Conservation (phyloP, 129 eudicot species). For the Silybum marianum region DNA sequence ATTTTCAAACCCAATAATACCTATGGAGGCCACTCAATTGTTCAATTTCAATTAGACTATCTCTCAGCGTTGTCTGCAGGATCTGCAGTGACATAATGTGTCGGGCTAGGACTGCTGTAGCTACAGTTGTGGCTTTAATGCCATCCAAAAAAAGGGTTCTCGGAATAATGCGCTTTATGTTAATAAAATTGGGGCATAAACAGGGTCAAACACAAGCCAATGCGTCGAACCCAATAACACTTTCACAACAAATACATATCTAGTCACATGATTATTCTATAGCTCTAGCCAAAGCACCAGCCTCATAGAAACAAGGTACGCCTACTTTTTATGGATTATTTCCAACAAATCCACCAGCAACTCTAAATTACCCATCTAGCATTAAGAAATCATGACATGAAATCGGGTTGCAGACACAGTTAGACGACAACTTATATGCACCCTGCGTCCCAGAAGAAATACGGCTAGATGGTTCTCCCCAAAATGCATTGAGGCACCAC, state of each 20-base stretch:
- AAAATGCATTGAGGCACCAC: background rate
- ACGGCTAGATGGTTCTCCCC: background rate
- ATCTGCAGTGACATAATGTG: background rate
- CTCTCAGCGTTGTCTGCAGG: background rate
- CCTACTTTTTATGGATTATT: background rate
- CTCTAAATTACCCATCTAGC: background rate
- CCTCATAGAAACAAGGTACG: background rate
- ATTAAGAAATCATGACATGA: background rate
- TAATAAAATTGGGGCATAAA: background rate
- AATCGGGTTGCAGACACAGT: background rate
- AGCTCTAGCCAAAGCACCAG: background rate
- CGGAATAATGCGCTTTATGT: background rate
- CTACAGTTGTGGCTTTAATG: background rate
- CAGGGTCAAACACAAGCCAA: background rate
- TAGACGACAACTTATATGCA: background rate
- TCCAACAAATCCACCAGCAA: background rate
- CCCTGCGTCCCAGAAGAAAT: background rate
- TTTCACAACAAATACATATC: background rate
- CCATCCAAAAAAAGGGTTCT: background rate
- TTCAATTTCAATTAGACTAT: background rate
- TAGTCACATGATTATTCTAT: background rate
- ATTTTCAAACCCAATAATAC: conserved; percentile 1
- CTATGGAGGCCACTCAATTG: conserved; percentile 7
- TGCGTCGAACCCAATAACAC: background rate
- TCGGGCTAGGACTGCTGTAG: background rate